phyloP scores from a whole-genome alignment of 495 filamentous ascomycete species.

The Hypoxylon rickii region DNA sequence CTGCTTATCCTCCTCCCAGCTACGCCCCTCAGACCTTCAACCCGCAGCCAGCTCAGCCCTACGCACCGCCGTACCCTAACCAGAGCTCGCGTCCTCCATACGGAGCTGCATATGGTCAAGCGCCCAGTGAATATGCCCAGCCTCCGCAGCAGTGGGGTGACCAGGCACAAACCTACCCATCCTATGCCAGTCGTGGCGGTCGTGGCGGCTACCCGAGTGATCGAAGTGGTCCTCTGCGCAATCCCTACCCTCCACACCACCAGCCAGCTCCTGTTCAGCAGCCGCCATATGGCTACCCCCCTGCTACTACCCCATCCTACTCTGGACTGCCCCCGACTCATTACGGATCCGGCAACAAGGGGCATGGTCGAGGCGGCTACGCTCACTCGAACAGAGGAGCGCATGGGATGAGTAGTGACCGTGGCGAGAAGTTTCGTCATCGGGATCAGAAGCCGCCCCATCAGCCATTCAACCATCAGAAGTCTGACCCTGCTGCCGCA shows the following conservation, averaged over 20 bases:
- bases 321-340: constrained; percentile 45
- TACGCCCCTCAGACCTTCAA: constrained; percentile 56
- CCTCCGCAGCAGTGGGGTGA: constrained; percentile 42
- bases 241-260: constrained; percentile 27
- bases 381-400: constrained; percentile 47
- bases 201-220: constrained; percentile 38
- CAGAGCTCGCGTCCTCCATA: constrained; percentile 36
- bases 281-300: constrained; percentile 45
- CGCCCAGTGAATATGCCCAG: constrained; percentile 34
- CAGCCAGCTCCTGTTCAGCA: constrained; percentile 37
- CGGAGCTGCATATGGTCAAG: constrained; percentile 39
- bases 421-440: constrained; percentile 53
- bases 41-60: constrained; percentile 37
- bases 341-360: constrained; percentile 49
- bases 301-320: constrained; percentile 37
- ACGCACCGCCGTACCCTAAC: constrained; percentile 39
- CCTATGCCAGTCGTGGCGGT: constrained; percentile 35
- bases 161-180: constrained; percentile 27
- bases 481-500: constrained; percentile 62
- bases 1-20: constrained; percentile 56
- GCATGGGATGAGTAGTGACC: constrained; percentile 56
- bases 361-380: constrained; percentile 53
- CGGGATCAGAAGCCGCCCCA: constrained; percentile 42
- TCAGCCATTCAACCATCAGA: constrained; percentile 54
- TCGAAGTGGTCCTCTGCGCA: constrained; percentile 36